phyloP scores from a whole-genome alignment of 352 stramenopile genomes.

The Phytophthora sojae region DNA sequence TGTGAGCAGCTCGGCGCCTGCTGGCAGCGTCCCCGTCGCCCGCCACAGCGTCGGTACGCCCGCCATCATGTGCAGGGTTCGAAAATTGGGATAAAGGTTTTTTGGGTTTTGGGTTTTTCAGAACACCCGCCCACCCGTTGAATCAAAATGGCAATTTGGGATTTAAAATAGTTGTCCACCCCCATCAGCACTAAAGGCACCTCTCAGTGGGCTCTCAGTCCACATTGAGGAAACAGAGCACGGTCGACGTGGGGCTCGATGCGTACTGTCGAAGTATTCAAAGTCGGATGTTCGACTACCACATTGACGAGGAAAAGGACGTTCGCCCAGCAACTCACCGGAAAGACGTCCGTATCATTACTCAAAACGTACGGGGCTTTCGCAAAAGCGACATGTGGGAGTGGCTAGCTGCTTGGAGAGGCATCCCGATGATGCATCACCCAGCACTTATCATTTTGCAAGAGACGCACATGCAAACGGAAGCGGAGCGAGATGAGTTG shows the following conservation, averaged over 20 bases:
- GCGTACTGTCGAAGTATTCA: not conserved
- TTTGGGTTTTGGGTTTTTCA: too few relatives aligned
- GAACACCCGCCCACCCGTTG: too few relatives aligned
- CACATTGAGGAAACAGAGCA: not conserved
- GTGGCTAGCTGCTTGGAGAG: not conserved
- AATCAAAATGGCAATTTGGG: too few relatives aligned
- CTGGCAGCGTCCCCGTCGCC: slow-evolving; percentile 6
- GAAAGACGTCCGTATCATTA: not conserved
- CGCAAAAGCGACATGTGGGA: not conserved
- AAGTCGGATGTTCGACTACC: not conserved
- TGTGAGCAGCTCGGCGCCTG: slow-evolving; percentile 17
- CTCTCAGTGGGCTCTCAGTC: not conserved
- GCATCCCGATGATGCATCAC: not conserved
- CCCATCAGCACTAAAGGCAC: not conserved
- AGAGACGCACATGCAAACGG: not conserved
- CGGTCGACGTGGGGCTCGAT: not conserved
- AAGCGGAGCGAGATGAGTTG: not conserved
- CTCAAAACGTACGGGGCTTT: not conserved
- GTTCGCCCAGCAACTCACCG: not conserved
- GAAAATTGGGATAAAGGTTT: too few relatives aligned
- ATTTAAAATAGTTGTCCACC: too few relatives aligned
- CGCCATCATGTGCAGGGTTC: too few relatives aligned
- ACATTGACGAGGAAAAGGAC: not conserved
- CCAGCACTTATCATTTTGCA: not conserved
- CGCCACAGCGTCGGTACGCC: slow-evolving; percentile 27